Evolutionary conservation across 805 yeast genomes (phyloP), one percentile per base, ranked within the genome.

Genomic region (Starmerella stellata): DNA sequence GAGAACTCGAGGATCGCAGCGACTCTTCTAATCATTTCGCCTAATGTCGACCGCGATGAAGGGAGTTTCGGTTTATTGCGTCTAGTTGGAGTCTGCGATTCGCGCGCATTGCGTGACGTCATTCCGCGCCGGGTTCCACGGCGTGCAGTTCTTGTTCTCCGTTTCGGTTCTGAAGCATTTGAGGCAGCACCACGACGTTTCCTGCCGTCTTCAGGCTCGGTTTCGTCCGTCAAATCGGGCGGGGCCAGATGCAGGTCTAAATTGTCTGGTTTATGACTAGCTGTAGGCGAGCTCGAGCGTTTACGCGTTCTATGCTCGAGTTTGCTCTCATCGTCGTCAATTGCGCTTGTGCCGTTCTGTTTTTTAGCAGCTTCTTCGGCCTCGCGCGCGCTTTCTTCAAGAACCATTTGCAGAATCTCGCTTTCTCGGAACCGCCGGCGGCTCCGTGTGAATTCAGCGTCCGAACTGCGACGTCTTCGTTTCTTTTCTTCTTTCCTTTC

Each of bases 1-100:
- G 87, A 69, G 66, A 85, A 90, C 58, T 90, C 96, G 49, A 87
- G 61, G 17, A 87, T 87, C 1, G 95, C 92, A 2, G 81, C 77
- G 2, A 83, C 78, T 42, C 98, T 68, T 52, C 81, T 74, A 40
- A 83, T 70, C 80, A 87, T 77, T 56, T 87, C 98, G 48, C 70
- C 69, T 43, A 85, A 57, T 3, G 83, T 70, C 3, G 79, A 70
- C 39, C 81, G 69, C 17, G 74, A 74, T 42, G 76, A 76, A 5
- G 94, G 95, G 33, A 74, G 63, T 40, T 94, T 70, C 13, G 96
- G 95, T 48, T 43, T 42, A 38, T 50, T 36, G 35, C 40, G 36
- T 28, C 38, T 30, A 9, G n/a, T 35, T 8, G 41, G 38, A 21
- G 24, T 25, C 13, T 11, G 13, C 20, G 8, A 5, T 14, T 39